Base-by-base conservation (phyloP, 2,329 filamentous ascomycete genomes). In the Epichloe baconii region DNA sequence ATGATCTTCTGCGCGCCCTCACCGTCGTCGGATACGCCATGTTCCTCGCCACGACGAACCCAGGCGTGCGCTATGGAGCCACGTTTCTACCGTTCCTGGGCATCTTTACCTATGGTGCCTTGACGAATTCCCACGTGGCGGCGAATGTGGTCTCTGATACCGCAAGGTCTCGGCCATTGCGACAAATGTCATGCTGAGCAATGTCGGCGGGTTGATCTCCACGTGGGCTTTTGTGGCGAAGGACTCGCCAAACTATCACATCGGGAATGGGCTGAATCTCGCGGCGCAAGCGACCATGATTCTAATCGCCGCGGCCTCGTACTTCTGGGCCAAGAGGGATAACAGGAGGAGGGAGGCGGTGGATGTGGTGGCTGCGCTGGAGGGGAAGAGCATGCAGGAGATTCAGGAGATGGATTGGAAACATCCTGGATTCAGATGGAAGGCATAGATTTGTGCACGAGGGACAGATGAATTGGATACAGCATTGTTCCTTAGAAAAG, bases 101-200 rank as follows among this genome's bases (percentile, higher is more conserved):
- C 6, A 76, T 78, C 4, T 86, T 83, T 55, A 66, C 77, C 2
- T 76, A 79, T 38, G 83, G 83, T 0, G 72, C 82, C 0, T 69
- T 87, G 4, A 77, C 76, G 58, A 85, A 83, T 57, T 80, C 82
- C 0, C 79, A 86, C 54, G 77, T 76, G 2, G 77, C 80, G 0
- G 82, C 82, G 14, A 86, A 86, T 56, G 82, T 86, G 0, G 75
- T 85, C 2, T 80, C 79, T 1, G 83, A 87, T 57, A 85, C 83
- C 0, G 79, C 83, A 0, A 72, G 82, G 15, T 77, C 75, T 73
- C 77, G 0, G 79, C 80, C 8, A 82, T 84, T 53, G 80, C 75
- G 10, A 76, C 75, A 0, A 77, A 77, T 49, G 80, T 84, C 59
- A 83, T 59, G 57, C 8, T 53, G 19, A 52, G 56, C 37, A 59